Evolutionary conservation across 345 rosid species (phyloP), one percentile per base, ranked within the genome.

Genomic region (Citrus sp.): DNA sequence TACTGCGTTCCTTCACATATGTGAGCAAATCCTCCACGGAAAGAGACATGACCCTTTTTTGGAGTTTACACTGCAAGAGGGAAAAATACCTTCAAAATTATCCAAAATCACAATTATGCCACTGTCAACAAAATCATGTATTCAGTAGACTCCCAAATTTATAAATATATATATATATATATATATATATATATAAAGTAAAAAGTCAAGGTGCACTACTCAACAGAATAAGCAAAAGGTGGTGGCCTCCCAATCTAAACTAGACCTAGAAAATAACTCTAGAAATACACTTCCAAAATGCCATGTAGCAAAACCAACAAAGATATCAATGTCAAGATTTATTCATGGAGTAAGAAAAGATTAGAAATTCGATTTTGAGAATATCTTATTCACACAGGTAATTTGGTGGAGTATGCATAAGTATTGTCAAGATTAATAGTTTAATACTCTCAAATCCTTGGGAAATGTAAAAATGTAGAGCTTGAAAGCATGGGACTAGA

Each of bases 11-110:
- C 84, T 80, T 88, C 74, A 80, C 72, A 76, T 82, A 87, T 56
- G 66, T 80, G 78, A 95, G 88, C 82, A 95, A 70, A 82, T 91
- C 89, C 85, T 89, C 97, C 81, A 90, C 77, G 24, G 90, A 89
- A 84, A 87, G 68, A 66, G 75, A 74, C 61, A 70, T 59, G 65
- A 72, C 63, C 42, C 35, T 75, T 78, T 82, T 79, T 84, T 72
- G 82, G 78, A 76, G 77, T 85, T 89, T 92, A 19, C 62, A 38
- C 96, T 94, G 88, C 79, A 83, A 13, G 63, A 88, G 66, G 13
- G 18, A 46, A 58, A 32, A 60, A 66, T 73, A 14, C 25, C 56
- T 55, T 70, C 64, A 63, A 46, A 46, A 67, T 56, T 61, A 79
- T 61, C 62, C 42, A 79, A 56, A 28, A 74, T 64, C n/a, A 30